Conservation (phyloP, 192 early-diverging fungal genomes). For the Kappamyces sp. region DNA sequence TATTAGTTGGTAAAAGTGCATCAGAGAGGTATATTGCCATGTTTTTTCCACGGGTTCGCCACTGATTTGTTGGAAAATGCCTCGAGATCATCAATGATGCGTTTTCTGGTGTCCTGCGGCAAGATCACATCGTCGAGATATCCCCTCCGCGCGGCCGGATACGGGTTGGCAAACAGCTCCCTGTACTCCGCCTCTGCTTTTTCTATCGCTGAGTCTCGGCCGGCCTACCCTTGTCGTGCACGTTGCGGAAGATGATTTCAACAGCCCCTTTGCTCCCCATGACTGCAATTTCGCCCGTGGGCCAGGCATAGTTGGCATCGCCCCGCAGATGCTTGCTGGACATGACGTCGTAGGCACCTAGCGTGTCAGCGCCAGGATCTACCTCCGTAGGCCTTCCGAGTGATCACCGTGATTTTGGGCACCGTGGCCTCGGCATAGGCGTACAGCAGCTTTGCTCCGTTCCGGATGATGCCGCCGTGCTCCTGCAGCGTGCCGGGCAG, state of each 20-base stretch:
- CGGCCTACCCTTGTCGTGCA: conserved; percentile 43
- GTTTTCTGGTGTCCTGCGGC: conserved; percentile 65
- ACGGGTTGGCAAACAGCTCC: conserved; percentile 86
- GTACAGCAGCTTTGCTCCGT: conserved; percentile 94
- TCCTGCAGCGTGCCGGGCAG: conserved; percentile 91
- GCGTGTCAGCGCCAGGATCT: conserved; percentile 13
- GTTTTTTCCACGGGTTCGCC: conserved; percentile 14
- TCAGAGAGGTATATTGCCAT: conserved; percentile 13
- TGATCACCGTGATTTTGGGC: conserved; percentile 93
- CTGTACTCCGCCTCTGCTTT: conserved; percentile 7
- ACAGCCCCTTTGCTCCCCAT: conserved; percentile 98
- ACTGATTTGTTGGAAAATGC: conserved; percentile 2
- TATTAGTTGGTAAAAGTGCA: too few species aligned
- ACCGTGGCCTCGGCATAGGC: conserved; percentile 96
- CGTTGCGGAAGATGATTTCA: conserved; percentile 84
- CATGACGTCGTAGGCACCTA: conserved; percentile 56
- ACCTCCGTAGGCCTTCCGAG: conserved; percentile 94
- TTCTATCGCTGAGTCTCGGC: conserved; percentile 72
- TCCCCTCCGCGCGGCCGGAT: conserved; percentile 86
- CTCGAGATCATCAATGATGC: conserved; percentile 84
- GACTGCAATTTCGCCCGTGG: conserved; percentile 95
- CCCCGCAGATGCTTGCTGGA: conserved; percentile 89
- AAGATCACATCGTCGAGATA: conserved; percentile 50
- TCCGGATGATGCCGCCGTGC: conserved; percentile 90
- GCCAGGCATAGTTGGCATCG: conserved; percentile 89